Evolutionary conservation across 352 stramenopile genomes (phyloP), one percentile per base, ranked within the genome.

Genomic region (Aphanomyces cochlioides): DNA sequence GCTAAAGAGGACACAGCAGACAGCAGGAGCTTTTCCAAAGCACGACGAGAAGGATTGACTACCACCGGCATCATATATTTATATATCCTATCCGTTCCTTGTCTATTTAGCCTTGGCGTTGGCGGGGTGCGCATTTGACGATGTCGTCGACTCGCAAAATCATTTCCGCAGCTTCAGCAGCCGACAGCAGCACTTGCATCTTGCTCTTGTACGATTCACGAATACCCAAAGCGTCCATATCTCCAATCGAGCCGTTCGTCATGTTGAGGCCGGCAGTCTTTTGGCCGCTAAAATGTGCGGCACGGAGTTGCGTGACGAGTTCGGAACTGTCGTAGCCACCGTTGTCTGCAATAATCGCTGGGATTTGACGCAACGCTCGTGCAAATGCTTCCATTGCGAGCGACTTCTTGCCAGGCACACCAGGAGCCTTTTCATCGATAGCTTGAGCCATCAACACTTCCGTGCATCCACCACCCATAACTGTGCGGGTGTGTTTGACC

Each of bases 61-160:
- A 28, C 28, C 28, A 28, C 28, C 28, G 28, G 28, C 28, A n/a
- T 50, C 43, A 50, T 50, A 50, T 50, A 50, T 50, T n/a, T 50
- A 50, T 50, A 50, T 50, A 50, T n/a, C 43, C 43, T 50, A 50
- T 50, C 43, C 43, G 43, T 50, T n/a, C 43, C 7, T 53, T 66
- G 15, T 53, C 57, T 53, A 66, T 41, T 59, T 69, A 69, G 36
- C 53, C 69, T 76, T 67, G 74, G 53, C 85, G 79, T 76, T 97
- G 77, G 67, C 95, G 84, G 48, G 96, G 96, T 21, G 95, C 96
- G 66, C 81, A 93, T 75, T 98, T 97, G 81, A 99, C 97, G 84
- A 99, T 98, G 85, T 98, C 95, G 80, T 99, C 98, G 70, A 99
- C 97, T 75, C 98, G 87, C 70, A 99, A 82, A 81, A 99, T 99